Evolutionary conservation across 1,139 yeast species (phyloP).

Genomic region (Debaryomyces udenii): DNA sequence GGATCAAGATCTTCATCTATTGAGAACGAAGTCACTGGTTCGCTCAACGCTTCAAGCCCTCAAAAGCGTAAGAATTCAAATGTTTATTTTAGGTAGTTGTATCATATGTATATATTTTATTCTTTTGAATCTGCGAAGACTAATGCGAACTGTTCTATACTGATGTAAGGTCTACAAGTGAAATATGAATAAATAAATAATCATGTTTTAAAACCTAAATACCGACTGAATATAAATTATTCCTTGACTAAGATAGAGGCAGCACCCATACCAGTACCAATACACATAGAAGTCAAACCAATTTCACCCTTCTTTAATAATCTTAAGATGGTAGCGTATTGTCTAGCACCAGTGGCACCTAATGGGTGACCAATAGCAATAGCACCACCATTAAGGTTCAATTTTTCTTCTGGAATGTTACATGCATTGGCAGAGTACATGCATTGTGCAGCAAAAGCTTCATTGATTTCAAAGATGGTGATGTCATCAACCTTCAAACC

Average conservation of each 20-base stretch:
- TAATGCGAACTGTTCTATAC: too few species aligned
- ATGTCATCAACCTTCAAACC: conserved; percentile 69
- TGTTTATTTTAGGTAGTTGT: conserved; percentile 32
- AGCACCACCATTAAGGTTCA: conserved; percentile 94
- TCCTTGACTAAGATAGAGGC: conserved; percentile 84
- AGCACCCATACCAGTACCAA: conserved; percentile 99
- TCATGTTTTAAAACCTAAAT: background rate
- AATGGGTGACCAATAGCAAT: conserved; percentile 95
- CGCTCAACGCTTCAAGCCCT: conserved; percentile 3
- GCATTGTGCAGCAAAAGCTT: conserved; percentile 96
- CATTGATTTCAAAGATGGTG: conserved; percentile 83
- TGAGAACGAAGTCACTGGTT: conserved; percentile 1
- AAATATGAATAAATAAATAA: background rate
- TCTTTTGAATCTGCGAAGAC: too few species aligned
- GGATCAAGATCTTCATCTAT: conserved; percentile 2
- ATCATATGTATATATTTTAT: conserved; percentile 3
- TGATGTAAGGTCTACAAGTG: background rate
- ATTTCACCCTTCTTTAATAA: conserved; percentile 79
- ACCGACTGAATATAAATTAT: conserved; percentile 25
- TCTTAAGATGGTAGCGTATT: conserved; percentile 82
- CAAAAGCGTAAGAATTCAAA: conserved; percentile 31
- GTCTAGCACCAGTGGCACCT: conserved; percentile 96
- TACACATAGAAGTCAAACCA: conserved; percentile 94
- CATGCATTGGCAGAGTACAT: conserved; percentile 69
- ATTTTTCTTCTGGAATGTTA: conserved; percentile 69